These are phyloP conservation scores for Pluteus cervinus DNA, from an alignment of 768 basidiomycete genomes.

Conservation along the genomic window DNA sequence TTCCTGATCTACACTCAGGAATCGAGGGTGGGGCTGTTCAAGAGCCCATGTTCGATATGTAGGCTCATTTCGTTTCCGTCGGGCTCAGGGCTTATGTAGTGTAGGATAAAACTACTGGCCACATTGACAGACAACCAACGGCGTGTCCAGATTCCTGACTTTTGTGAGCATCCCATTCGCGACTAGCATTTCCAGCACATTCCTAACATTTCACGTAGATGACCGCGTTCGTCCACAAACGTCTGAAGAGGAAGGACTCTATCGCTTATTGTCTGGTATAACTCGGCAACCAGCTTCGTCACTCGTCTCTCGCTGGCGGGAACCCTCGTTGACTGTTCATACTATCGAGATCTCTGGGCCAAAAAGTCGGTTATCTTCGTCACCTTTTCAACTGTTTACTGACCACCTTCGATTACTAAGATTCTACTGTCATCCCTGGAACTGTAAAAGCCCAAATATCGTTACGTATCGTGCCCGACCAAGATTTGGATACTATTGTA, in stretches of 20 bases:
- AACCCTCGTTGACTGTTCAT: slow-evolving; percentile 88
- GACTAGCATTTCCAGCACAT: too few species aligned
- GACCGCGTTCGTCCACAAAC: slow-evolving; percentile 70
- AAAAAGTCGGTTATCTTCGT: slow-evolving; percentile 47
- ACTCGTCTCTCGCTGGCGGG: slow-evolving; percentile 78
- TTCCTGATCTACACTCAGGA: slow-evolving; percentile 88
- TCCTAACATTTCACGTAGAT: slow-evolving; percentile 35
- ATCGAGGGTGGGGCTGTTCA: slow-evolving; percentile 83
- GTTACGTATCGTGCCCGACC: slow-evolving; percentile 92
- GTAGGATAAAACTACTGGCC: slow-evolving; percentile 73
- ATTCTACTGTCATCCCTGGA: slow-evolving; percentile 85
- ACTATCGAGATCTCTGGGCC: slow-evolving; percentile 80
- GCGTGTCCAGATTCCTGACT: slow-evolving; percentile 66
- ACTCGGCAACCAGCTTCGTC: slow-evolving; percentile 63
- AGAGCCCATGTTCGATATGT: slow-evolving; percentile 96
- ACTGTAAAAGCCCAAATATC: slow-evolving; percentile 82
- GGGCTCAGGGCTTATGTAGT: slow-evolving; percentile 3
- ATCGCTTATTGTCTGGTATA: slow-evolving; percentile 61
- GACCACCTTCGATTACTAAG: slow-evolving; percentile 31
- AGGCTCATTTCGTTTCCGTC: neutral
- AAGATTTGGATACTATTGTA: slow-evolving; percentile 68
- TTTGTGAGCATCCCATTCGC: slow-evolving; percentile 49
- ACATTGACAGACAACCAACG: slow-evolving; percentile 55
- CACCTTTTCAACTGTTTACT: neutral
- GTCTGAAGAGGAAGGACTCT: slow-evolving; percentile 60